Evolutionary conservation across 768 basidiomycete genomes (phyloP), one percentile per base, ranked within the genome.

Genomic region (Sistotremastrum niveocremeum): DNA sequence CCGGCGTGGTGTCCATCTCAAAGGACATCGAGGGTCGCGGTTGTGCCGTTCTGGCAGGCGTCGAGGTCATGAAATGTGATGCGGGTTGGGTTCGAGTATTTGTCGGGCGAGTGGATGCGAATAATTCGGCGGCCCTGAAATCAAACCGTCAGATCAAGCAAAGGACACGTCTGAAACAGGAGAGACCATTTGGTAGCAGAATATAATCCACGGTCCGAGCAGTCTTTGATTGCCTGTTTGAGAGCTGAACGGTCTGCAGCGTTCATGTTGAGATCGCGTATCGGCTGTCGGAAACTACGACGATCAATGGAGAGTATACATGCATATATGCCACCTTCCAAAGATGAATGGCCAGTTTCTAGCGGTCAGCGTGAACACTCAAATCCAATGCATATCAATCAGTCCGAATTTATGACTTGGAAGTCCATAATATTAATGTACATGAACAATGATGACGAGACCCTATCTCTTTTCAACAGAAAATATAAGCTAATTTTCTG

Each of bases 151-250:
- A 52, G 12, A 40, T 20, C 36, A 32, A 9, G 10, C 42, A 41
- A 44, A 46, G 34, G 41, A 41, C 20, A 48, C 12, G 8, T 34
- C 10, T 31, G 28, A 34, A 7, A 37, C 10, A 31, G 7, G 37
- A 44, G 34, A 47, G 57, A 87, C 86, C 86, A 89, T 69, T 86
- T 88, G 34, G 83, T 72, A 45, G 85, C 82, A 31, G 73, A 68
- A 10, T 67, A 60, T 37, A 90, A 63, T 2, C 85, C 82, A 59
- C 85, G 67, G 30, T 83, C 79, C 11, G 80, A 68, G 53, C 85
- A 88, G 56, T 88, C 82, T 48, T 70, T 74, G 46, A 81, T 71
- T 4, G 85, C 77, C 37, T 59, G 60, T 30, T 80, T 69, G 44
- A 90, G 57, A 28, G 76, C 77, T 12, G 63, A 48, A 8, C 49